These are phyloP conservation scores for Paramecium octaurelia DNA, from an alignment of 73 alveolate genomes.

Conservation along the genomic window DNA sequence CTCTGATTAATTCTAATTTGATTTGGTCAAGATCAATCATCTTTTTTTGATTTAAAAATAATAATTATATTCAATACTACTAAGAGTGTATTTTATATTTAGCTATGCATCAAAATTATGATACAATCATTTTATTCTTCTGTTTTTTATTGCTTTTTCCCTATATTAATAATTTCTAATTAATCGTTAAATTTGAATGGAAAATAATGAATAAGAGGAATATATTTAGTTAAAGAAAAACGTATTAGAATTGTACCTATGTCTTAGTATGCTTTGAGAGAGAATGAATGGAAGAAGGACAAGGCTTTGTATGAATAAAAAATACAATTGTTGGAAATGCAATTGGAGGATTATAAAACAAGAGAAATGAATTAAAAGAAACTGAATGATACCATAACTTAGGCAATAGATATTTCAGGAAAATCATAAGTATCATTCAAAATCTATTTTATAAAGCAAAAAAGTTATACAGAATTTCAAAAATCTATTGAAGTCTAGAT, in stretches of 20 bases:
- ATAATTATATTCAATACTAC: not conserved
- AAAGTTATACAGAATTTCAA: constrained; percentile 42
- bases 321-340: constrained; percentile 12
- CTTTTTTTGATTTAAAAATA: not conserved
- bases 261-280: not conserved
- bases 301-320: constrained; percentile 14
- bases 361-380: constrained; percentile 23
- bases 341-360: constrained; percentile 37
- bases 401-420: not conserved
- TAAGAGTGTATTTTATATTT: not conserved
- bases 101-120: not conserved
- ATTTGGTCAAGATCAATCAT: not conserved
- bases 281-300: constrained; percentile 34
- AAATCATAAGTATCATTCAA: not conserved
- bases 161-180: not conserved
- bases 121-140: not conserved
- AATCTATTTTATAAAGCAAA: not conserved
- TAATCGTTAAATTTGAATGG: constrained; percentile 29
- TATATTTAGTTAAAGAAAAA: not conserved
- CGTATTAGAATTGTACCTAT: not conserved
- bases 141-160: not conserved
- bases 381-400: not conserved
- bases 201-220: not conserved
- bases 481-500: not conserved
- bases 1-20: not conserved